phyloP scores from a whole-genome alignment of 2,329 filamentous ascomycete species.

The Tothia fuscella region DNA sequence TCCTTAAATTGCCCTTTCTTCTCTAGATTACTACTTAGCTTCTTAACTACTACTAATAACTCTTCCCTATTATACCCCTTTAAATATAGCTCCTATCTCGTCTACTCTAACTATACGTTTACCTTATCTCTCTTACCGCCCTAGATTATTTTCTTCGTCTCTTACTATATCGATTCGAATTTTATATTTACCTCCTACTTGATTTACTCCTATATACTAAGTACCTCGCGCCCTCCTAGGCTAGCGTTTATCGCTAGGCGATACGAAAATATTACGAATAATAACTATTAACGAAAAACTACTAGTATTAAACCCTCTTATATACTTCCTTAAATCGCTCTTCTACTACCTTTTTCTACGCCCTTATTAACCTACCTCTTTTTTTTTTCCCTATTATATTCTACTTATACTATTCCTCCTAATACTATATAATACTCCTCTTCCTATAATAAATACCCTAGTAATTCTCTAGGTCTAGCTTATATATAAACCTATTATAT shows the following conservation, averaged over 20 bases:
- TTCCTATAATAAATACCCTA: background rate
- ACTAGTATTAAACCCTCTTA: conserved; percentile 1
- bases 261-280: conserved; percentile 2
- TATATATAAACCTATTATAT: conserved; percentile 2
- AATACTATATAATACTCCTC: background rate
- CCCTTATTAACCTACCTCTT: background rate
- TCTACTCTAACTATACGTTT: conserved; percentile 13
- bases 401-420: background rate
- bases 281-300: background rate
- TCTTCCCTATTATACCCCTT: conserved; percentile 12
- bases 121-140: conserved; percentile 9
- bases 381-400: background rate
- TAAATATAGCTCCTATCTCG: conserved; percentile 15
- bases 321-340: conserved; percentile 4
- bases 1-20: conserved; percentile 12
- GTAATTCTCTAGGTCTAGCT: background rate
- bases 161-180: background rate
- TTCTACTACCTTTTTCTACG: background rate
- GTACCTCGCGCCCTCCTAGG: background rate
- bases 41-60: conserved; percentile 13
- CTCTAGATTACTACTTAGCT: conserved; percentile 10
- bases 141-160: background rate
- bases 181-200: background rate
- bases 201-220: background rate
- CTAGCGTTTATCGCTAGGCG: background rate